Conservation (phyloP, 495 filamentous ascomycete species). For the Penicillium mononematosum region DNA sequence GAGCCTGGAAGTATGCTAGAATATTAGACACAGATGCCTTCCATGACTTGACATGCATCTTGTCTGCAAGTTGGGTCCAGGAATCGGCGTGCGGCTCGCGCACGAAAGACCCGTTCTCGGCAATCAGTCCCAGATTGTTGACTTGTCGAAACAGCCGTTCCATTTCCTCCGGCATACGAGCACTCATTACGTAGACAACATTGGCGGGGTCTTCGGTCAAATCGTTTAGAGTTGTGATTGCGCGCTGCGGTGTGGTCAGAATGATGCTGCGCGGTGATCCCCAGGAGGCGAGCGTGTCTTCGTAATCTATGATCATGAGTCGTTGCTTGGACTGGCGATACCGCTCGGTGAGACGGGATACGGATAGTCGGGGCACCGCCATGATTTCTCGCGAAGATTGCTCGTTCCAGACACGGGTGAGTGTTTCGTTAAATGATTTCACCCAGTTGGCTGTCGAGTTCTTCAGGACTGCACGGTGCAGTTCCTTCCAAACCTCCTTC, state of each 20-base stretch:
- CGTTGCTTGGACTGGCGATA: slow-evolving; percentile 65
- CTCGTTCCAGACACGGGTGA: slow-evolving; percentile 73
- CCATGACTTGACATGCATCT: slow-evolving; percentile 65
- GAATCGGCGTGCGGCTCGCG: slow-evolving; percentile 61
- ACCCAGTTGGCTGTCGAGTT: slow-evolving; percentile 86
- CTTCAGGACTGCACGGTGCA: slow-evolving; percentile 72
- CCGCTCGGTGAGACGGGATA: slow-evolving; percentile 56
- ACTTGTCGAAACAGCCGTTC: slow-evolving; percentile 79
- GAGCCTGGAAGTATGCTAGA: slow-evolving; percentile 81
- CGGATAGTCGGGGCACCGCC: slow-evolving; percentile 77
- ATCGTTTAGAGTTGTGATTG: slow-evolving; percentile 75
- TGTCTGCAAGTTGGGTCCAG: slow-evolving; percentile 75
- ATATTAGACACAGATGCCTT: slow-evolving; percentile 74
- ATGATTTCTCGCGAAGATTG: slow-evolving; percentile 79
- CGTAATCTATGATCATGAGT: slow-evolving; percentile 87
- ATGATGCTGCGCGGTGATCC: slow-evolving; percentile 77
- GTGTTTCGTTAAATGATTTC: slow-evolving; percentile 62
- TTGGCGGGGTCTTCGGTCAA: slow-evolving; percentile 74
- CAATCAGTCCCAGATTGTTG: slow-evolving; percentile 77
- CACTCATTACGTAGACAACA: slow-evolving; percentile 90
- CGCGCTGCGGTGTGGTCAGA: slow-evolving; percentile 77
- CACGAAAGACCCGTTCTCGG: slow-evolving; percentile 89
- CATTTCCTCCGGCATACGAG: slow-evolving; percentile 80
- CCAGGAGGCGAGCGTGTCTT: slow-evolving; percentile 85
- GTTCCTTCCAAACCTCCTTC: slow-evolving; percentile 65